A percentile compares a stretch with the other conserved stretches of the same genome.
Conservation (phyloP, 805 yeast species). For the Priceomyces fermenticarens region DNA sequence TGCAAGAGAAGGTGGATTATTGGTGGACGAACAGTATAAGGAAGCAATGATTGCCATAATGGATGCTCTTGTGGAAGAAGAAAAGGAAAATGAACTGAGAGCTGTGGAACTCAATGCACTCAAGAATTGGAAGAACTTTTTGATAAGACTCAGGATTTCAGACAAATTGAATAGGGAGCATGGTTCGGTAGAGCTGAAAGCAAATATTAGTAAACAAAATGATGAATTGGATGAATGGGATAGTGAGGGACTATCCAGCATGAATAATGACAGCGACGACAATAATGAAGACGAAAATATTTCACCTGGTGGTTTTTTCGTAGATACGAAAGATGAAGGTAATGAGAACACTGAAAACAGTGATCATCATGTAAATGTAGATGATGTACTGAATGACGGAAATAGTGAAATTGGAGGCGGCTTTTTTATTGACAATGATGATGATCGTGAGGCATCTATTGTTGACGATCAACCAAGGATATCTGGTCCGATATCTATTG, state of each 20-base stretch:
- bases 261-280: slow-evolving; percentile 1
- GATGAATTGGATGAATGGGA: slow-evolving; percentile 7
- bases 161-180: slow-evolving; percentile 47
- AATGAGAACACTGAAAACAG: not conserved
- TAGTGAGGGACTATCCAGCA: not conserved
- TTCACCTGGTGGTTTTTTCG: slow-evolving; percentile 9
- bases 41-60: slow-evolving; percentile 59
- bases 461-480: slow-evolving; percentile 9
- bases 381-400: slow-evolving; percentile 15
- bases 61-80: slow-evolving; percentile 48
- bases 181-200: slow-evolving; percentile 27
- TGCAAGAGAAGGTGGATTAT: slow-evolving; percentile 72
- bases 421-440: slow-evolving; percentile 8
- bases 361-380: slow-evolving; percentile 9
- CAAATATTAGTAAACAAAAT: slow-evolving; percentile 15
- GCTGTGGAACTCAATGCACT: slow-evolving; percentile 49
- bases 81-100: slow-evolving; percentile 41
- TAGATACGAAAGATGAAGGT: slow-evolving; percentile 1
- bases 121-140: slow-evolving; percentile 51
- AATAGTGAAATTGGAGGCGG: slow-evolving; percentile 16
- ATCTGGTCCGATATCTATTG: not conserved
- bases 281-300: not conserved
- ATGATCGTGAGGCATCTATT: not conserved
- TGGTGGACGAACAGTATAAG: slow-evolving; percentile 59
- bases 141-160: slow-evolving; percentile 48